Evolutionary conservation across 192 early-diverging fungal genomes (phyloP).

Genomic region (Phycomyces blakesleeanus): DNA sequence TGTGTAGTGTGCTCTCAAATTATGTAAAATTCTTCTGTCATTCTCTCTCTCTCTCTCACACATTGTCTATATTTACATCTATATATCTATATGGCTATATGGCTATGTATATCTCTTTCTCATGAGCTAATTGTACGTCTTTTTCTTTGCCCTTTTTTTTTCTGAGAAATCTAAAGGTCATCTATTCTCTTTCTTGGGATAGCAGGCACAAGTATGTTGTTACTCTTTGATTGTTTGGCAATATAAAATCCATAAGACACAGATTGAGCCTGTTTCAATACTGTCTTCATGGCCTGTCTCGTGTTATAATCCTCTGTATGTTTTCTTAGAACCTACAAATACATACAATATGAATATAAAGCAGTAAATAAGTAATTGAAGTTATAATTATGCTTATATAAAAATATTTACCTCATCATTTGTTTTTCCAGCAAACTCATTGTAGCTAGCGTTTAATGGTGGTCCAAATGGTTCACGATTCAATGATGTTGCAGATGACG

Average conservation of each 20-base stretch:
- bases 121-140: no score
- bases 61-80: no score
- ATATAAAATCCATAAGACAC: slow-evolving; percentile 9
- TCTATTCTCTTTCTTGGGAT: slow-evolving; percentile 5
- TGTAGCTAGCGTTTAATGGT: neutral
- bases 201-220: slow-evolving; percentile 21
- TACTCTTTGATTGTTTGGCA: slow-evolving; percentile 16
- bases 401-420: slow-evolving; percentile 9
- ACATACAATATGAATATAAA: neutral
- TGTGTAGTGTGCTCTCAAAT: no score
- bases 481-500: no score
- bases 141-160: no score
- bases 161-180: no score
- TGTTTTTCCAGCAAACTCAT: neutral
- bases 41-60: no score
- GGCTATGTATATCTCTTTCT: no score
- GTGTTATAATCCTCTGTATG: slow-evolving; percentile 23
- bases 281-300: slow-evolving; percentile 12
- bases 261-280: neutral
- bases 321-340: slow-evolving; percentile 9
- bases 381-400: no score
- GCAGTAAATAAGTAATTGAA: no score
- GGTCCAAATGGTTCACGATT: slow-evolving; percentile 11
- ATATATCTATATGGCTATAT: no score
- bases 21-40: no score